Conservation (phyloP, 352 stramenopile species). For the Phytophthora chlamydospora region DNA sequence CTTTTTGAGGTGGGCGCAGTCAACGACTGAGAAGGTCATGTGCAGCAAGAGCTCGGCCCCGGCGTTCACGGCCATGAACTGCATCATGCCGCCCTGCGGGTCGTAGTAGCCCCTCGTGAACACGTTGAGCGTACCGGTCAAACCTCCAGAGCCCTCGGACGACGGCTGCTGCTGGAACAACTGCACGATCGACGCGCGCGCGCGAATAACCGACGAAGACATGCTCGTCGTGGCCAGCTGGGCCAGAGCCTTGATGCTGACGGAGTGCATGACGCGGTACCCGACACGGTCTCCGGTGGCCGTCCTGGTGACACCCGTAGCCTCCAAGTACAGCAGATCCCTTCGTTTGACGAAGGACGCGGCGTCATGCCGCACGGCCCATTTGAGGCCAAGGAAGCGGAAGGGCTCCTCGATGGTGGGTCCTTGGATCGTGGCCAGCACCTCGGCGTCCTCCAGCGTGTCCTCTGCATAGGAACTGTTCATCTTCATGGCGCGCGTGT, state of each 20-base stretch:
- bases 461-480: slow-evolving; percentile 52
- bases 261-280: slow-evolving; percentile 70
- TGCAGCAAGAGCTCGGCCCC: slow-evolving; percentile 50
- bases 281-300: slow-evolving; percentile 51
- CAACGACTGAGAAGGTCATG: slow-evolving; percentile 41
- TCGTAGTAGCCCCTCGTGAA: slow-evolving; percentile 67
- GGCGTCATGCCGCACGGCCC: slow-evolving; percentile 44
- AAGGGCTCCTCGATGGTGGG: slow-evolving; percentile 53
- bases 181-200: slow-evolving; percentile 49
- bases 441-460: slow-evolving; percentile 47
- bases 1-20: slow-evolving; percentile 69
- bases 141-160: slow-evolving; percentile 8
- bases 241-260: slow-evolving; percentile 59
- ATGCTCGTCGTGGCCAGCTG: slow-evolving; percentile 36
- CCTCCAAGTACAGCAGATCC: slow-evolving; percentile 68
- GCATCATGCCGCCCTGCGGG: slow-evolving; percentile 55
- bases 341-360: slow-evolving; percentile 47
- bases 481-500: slow-evolving; percentile 65
- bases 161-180: slow-evolving; percentile 50
- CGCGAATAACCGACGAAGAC: slow-evolving; percentile 49
- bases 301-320: slow-evolving; percentile 41
- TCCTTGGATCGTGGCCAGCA: slow-evolving; percentile 46
- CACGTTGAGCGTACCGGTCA: slow-evolving; percentile 45
- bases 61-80: slow-evolving; percentile 50
- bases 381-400: slow-evolving; percentile 67